Evolutionary conservation across 1,284 basidiomycete genomes (phyloP), one percentile per base, ranked within the genome.

Genomic region (Coniferiporia sulphurascens): DNA sequence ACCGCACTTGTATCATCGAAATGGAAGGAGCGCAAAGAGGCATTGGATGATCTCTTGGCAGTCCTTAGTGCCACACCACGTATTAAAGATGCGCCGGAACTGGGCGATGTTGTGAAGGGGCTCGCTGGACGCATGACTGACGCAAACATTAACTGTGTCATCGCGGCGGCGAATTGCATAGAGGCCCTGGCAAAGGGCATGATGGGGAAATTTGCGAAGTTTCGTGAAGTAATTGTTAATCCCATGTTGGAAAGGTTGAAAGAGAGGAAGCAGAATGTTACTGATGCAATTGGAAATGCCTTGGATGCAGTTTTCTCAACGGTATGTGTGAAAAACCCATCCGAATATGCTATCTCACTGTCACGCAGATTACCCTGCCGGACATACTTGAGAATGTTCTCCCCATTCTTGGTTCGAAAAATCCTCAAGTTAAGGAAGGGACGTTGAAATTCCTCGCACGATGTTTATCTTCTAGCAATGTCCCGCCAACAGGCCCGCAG

Each of bases 1-100:
- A 78, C 86, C 5, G 77, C 82, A 59, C 78, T 99, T 55, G 82
- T 84, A 12, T 98, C 95, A 3, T 86, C 91, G 0, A 99, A 99
- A 73, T 99, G 97, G 97, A 98, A 99, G 71, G 97, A 99, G 65
- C 85, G 97, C 34, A 93, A 96, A 68, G 95, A 98, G 68, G 91
- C 85, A 1, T 75, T 98, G 55, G 95, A 98, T 65, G 91, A 93
- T 49, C 79, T 97, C 44, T 78, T 87, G 59, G 83, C 85, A 13
- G 75, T 93, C 17, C 74, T 99, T 41, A 83, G 83, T 55, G 75
- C 83, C 15, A 85, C 89, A 12, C 87, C 89, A 8, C 85, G 88
- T 60, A 89, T 98, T 65, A 85, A 86, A 65, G 91, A 94, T 65
- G 80, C 83, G 1, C 78, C 88, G 17, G 88, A 89, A 68, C 76